Conservation (phyloP, 495 filamentous ascomycete species). For the Podospora pseudocomata region DNA sequence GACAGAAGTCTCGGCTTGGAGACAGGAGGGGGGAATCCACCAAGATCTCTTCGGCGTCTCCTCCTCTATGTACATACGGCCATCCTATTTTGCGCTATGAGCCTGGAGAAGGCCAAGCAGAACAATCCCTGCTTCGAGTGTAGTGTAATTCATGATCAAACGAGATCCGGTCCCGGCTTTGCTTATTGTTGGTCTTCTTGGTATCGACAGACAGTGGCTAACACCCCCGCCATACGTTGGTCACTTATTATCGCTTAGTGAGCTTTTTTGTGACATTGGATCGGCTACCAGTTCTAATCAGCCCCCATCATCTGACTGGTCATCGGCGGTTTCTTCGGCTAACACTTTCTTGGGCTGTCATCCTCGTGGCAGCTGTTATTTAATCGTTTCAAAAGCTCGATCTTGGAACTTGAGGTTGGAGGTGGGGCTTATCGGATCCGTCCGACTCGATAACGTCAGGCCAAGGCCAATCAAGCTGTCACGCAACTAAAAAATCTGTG, state of each 20-base stretch:
- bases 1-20: not conserved
- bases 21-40: no score
- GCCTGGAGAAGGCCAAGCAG: no score
- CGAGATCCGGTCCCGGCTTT: not conserved
- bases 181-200: not conserved
- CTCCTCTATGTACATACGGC: no score
- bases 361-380: not conserved
- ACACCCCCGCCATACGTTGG: not conserved
- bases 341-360: not conserved
- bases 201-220: not conserved
- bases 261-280: not conserved
- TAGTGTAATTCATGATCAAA: not conserved
- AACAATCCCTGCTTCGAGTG: no score
- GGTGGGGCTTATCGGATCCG: conserved; percentile 3
- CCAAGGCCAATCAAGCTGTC: conserved; percentile 1
- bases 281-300: no score
- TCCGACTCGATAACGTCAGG: not conserved
- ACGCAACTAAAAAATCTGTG: not conserved
- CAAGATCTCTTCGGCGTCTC: no score
- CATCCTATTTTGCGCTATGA: not conserved
- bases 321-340: not conserved
- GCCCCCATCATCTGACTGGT: no score
- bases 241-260: not conserved
- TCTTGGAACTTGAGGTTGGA: not conserved
- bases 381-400: not conserved